Evolutionary conservation across 2,329 filamentous ascomycete genomes (phyloP), one percentile per base, ranked within the genome.

Genomic region (Biscogniauxia sp.): DNA sequence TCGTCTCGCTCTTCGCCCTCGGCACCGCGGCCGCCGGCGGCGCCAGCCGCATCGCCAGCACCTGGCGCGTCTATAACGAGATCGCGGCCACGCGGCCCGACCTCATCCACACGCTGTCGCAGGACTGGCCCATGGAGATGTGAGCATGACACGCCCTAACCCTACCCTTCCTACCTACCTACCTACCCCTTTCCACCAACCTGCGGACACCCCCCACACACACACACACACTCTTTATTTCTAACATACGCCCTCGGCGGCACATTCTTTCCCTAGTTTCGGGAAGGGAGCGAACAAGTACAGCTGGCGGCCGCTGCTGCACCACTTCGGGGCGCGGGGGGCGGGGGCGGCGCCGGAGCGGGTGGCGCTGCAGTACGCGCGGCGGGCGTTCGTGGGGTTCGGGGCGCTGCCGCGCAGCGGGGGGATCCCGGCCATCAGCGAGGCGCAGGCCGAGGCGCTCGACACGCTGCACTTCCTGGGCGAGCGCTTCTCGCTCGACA

Each of bases 41-140:
- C 1, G 76, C 82, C 60, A 88, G 84, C 66, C 82, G 81, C 61
- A 72, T 89, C 11, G 80, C 84, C 0, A 85, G 84, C 66, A 83
- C 79, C 25, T 84, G 82, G 80, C 76, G 76, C 2, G 82, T 89
- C 2, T 89, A 89, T 69, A 89, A 89, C 64, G 81, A 88, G 68
- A 75, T 89, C 1, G 85, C 86, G 0, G 73, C 72, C 20, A 83
- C 79, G 1, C 73, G 85, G 19, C 86, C 86, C 0, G 86, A 89
- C 66, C 72, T 89, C 13, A 82, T 90, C 37, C 75, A 78, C 3
- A 86, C 83, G 0, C 72, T 89, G 25, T 74, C 82, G 0, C 76
- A 81, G 65, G 80, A 73, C 63, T 87, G 71, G 85, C 72, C 76
- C 80, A 53, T 81, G 20, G 79, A 82, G 37, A 72, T 76, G 80